These are phyloP conservation scores for Kentomonas sorsogonicus DNA, from an alignment of 208 protist genomes.

Conservation along the genomic window DNA sequence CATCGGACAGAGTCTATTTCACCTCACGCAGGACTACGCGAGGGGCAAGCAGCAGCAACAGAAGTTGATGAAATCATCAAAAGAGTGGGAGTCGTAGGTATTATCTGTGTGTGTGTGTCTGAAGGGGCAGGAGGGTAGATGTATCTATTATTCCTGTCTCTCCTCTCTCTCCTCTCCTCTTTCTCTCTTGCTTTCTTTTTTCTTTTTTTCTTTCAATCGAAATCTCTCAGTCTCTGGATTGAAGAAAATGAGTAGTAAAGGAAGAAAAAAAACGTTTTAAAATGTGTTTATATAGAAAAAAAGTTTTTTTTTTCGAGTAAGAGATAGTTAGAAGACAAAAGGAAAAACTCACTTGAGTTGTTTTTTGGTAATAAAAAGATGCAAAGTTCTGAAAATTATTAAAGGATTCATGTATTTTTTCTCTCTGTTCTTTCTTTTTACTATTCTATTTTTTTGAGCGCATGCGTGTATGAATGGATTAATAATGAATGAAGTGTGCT, in stretches of 20 bases:
- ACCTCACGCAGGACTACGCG: constrained; percentile 55
- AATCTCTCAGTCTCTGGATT: too few species aligned
- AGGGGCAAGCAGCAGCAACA: constrained; percentile 9
- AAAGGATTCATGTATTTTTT: neutral
- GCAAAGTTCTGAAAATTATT: too few species aligned
- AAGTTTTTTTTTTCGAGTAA: neutral
- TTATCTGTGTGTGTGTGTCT: neutral
- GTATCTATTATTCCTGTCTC: neutral
- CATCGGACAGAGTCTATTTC: constrained; percentile 77
- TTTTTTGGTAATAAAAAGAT: too few species aligned
- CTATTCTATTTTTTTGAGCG: neutral
- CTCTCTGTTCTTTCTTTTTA: neutral
- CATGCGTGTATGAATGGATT: neutral
- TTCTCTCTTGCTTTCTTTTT: constrained; percentile 1
- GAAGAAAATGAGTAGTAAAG: too few species aligned
- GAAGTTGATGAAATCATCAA: neutral
- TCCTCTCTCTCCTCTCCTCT: neutral
- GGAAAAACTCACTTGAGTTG: too few species aligned
- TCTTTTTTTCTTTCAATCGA: neutral
- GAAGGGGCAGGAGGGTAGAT: neutral
- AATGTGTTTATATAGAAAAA: neutral
- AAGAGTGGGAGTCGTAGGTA: neutral
- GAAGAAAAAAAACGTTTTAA: too few species aligned
- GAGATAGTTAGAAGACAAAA: neutral
- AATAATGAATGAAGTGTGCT: neutral